These are phyloP conservation scores for Collybia nuda DNA, from an alignment of 768 basidiomycete genomes.

Conservation along the genomic window DNA sequence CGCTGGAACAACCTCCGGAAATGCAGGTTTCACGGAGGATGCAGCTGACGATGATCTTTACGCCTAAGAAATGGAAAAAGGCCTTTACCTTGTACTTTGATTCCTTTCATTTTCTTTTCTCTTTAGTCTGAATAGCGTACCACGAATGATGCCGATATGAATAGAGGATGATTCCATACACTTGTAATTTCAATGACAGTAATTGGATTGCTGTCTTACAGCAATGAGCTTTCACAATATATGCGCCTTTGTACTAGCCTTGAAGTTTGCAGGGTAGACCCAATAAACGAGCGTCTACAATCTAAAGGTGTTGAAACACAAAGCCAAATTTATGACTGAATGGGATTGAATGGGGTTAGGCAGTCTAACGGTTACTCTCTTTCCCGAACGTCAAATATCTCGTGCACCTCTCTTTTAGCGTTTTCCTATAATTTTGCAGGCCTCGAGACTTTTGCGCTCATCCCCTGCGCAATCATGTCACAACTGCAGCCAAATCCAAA, in stretches of 20 bases:
- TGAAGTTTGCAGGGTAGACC: no score
- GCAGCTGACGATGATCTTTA: slow-evolving; percentile 90
- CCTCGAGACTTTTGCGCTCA: slow-evolving; percentile 6
- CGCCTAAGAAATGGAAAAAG: slow-evolving; percentile 46
- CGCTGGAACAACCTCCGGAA: slow-evolving; percentile 47
- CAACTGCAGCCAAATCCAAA: slow-evolving; percentile 14
- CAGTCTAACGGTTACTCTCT: not conserved
- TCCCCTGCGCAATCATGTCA: slow-evolving; percentile 4
- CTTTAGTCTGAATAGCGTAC: not conserved
- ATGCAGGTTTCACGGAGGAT: slow-evolving; percentile 83
- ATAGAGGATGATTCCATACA: not conserved
- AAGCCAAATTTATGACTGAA: slow-evolving; percentile 6
- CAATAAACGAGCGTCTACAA: no score
- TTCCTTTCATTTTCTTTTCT: no score
- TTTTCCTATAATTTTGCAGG: not conserved
- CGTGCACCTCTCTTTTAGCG: not conserved
- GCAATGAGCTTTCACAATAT: no score
- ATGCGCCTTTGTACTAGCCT: no score
- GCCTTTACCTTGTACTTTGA: no score
- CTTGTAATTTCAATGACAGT: not conserved
- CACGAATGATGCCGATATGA: not conserved
- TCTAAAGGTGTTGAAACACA: slow-evolving; percentile 2
- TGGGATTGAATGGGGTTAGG: not conserved
- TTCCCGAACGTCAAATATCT: slow-evolving; percentile 5
- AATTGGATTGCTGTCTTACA: no score